A percentile compares a stretch with the other conserved stretches of the same genome.
Conservation (phyloP, 2,329 filamentous ascomycete genomes). For the Calcarisporium arbuscula region DNA sequence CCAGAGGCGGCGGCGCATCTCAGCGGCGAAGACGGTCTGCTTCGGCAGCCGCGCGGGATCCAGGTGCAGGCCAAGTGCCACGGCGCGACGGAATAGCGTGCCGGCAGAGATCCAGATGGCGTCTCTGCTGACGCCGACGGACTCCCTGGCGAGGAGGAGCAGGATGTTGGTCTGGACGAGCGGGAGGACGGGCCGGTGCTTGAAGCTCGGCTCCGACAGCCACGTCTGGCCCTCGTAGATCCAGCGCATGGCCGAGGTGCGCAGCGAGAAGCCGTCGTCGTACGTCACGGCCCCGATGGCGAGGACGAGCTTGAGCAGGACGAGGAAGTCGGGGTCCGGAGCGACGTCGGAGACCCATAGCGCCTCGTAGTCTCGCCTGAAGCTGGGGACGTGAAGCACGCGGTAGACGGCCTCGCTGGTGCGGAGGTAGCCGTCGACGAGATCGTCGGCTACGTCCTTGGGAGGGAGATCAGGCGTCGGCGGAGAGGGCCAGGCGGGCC, state of each 20-base stretch:
- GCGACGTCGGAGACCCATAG: slow-evolving; percentile 34
- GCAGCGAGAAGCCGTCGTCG: slow-evolving; percentile 44
- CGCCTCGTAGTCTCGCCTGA: slow-evolving; percentile 41
- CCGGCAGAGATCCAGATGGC: slow-evolving; percentile 42
- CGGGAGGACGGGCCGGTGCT: slow-evolving; percentile 41
- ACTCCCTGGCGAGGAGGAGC: slow-evolving; percentile 36
- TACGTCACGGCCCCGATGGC: slow-evolving; percentile 48
- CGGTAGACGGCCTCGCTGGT: slow-evolving; percentile 42
- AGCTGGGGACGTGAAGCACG: slow-evolving; percentile 45
- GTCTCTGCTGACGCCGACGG: slow-evolving; percentile 32
- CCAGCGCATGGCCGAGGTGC: slow-evolving; percentile 46
- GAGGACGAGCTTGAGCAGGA: slow-evolving; percentile 52
- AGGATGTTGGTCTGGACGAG: slow-evolving; percentile 43
- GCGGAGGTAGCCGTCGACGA: slow-evolving; percentile 43
- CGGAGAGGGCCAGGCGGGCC: slow-evolving; percentile 39
- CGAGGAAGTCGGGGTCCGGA: slow-evolving; percentile 38
- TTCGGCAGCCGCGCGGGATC: slow-evolving; percentile 36
- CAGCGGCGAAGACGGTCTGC: slow-evolving; percentile 27
- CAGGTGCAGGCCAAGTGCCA: slow-evolving; percentile 45
- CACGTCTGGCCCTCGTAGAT: slow-evolving; percentile 51
- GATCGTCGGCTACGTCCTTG: slow-evolving; percentile 34
- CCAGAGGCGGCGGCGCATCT: slow-evolving; percentile 47
- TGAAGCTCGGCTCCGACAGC: slow-evolving; percentile 46
- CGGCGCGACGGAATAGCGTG: slow-evolving; percentile 35
- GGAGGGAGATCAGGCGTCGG: slow-evolving; percentile 39